phyloP scores from a whole-genome alignment of 73 alveolate species.

The Effrenium voratum region DNA sequence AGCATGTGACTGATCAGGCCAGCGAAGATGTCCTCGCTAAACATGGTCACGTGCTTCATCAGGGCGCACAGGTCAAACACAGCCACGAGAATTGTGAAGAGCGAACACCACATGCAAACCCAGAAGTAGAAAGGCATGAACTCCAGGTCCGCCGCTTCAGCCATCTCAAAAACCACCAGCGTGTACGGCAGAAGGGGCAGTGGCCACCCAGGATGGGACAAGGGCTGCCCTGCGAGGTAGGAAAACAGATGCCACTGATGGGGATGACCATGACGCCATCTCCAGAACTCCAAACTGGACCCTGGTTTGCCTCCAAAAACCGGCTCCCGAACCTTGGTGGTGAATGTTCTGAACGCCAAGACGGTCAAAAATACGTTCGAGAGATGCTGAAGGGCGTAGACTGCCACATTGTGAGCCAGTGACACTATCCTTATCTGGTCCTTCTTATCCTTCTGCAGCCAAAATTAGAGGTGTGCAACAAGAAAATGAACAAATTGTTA shows the following conservation, averaged over 20 bases:
- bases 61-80: conserved; percentile 44
- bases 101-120: conserved; percentile 59
- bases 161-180: conserved; percentile 13
- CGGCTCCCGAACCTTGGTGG: not conserved
- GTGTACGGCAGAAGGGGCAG: conserved; percentile 63
- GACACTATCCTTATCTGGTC: too few relatives aligned
- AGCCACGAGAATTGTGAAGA: conserved; percentile 44
- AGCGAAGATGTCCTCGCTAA: conserved; percentile 55
- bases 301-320: not conserved
- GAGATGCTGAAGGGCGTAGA: too few relatives aligned
- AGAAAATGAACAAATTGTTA: too few relatives aligned
- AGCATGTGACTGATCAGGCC: conserved; percentile 39
- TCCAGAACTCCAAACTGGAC: conserved; percentile 53
- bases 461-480: too few relatives aligned
- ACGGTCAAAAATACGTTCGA: too few relatives aligned
- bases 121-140: conserved; percentile 48
- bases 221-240: conserved; percentile 54
- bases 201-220: conserved; percentile 48
- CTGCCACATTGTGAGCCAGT: too few relatives aligned
- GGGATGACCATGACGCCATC: conserved; percentile 20
- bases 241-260: not conserved
- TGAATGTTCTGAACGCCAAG: too few relatives aligned
- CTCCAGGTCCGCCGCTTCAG: not conserved
- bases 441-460: too few relatives aligned
- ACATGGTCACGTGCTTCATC: conserved; percentile 66